Conservation (phyloP, 306 rosid genomes). For the Inga leiocalycina region DNA sequence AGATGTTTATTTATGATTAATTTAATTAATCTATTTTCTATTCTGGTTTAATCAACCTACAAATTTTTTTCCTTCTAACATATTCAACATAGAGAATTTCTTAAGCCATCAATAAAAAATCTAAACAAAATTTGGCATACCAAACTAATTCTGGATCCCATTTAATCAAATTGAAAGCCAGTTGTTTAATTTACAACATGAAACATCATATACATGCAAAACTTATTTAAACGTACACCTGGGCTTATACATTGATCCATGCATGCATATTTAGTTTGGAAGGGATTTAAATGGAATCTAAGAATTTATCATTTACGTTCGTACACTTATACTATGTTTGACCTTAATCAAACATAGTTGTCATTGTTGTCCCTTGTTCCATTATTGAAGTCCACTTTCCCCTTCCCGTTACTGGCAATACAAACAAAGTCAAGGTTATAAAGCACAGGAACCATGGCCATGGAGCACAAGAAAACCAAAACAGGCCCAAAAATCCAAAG, state of each 20-base stretch:
- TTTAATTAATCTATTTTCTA: no score
- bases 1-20: no score
- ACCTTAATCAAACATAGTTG: conserved; percentile 21
- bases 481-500: conserved; percentile 90
- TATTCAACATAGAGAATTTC: background rate
- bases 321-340: background rate
- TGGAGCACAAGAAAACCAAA: conserved; percentile 59
- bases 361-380: background rate
- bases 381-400: background rate
- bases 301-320: background rate
- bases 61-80: no score
- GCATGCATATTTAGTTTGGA: background rate
- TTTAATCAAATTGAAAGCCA: background rate
- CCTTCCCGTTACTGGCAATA: conserved; percentile 14
- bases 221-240: background rate
- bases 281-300: background rate
- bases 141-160: background rate
- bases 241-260: background rate
- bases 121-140: background rate
- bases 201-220: background rate
- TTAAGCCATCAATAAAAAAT: background rate
- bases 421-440: conserved; percentile 69
- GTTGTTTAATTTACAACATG: background rate
- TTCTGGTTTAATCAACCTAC: no score
- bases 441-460: conserved; percentile 64